Evolutionary conservation across 495 filamentous ascomycete species (phyloP), one percentile per base, ranked within the genome.

Genomic region (Penicillium paxilli): DNA sequence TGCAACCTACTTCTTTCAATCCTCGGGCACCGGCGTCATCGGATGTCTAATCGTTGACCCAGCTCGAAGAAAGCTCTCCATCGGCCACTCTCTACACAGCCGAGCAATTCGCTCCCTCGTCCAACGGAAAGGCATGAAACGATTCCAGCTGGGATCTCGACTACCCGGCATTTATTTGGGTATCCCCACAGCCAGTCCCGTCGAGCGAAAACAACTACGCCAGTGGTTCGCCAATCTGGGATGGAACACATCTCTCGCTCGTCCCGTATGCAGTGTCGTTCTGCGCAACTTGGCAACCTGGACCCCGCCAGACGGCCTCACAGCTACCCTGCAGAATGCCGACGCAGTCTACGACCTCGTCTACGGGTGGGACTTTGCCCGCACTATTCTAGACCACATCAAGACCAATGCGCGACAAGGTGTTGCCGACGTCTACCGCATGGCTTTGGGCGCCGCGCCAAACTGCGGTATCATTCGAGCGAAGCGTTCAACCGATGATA

Each of bases 31-130:
- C 2, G 91, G 89, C 11, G 86, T 88, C n/a, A 84, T 96, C 50
- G 89, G 86, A 12, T 85, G 88, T 26, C 70, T 96, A 44, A 88
- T 96, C 44, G 91, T 96, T 28, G 91, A 96, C 57, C 91, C 91
- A 0, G 64, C 84, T 25, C 83, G 91, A 54, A 81, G 91, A 26
- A 93, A 92, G 59, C 79, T 95, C 4, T 92, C 90, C 2, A 91
- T 96, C 50, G 91, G 91, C 2, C 82, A 89, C 47, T 93, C 89
- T 1, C 82, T 96, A 0, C 90, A 94, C 64, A 87, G 88, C 49
- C 82, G 91, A 20, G 91, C 90, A 0, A 84, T 95, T 37, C 83
- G 89, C 14, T 82, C 78, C 12, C 72, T 90, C 12, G 76, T 94
- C 33, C 82, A 85, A 33, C 81, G 82, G 44, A 82, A 84, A 44